Evolutionary conservation across 225 moss, liverwort and hornwort genomes (phyloP).

Genomic region (Climacium dendroides): DNA sequence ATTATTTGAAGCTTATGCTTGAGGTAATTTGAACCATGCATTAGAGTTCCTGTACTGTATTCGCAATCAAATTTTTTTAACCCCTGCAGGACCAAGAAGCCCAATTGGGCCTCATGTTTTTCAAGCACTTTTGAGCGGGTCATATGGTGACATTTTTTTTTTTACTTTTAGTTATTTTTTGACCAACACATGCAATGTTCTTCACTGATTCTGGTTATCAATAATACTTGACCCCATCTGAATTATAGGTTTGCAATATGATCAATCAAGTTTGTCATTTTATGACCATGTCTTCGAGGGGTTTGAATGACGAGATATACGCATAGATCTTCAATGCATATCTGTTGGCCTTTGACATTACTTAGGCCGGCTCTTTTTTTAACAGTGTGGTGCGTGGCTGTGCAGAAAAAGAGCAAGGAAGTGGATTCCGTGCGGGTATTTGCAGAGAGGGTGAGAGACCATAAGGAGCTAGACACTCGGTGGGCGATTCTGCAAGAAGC

Average conservation of each 20-base stretch:
- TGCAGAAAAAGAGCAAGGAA: constrained; percentile 51
- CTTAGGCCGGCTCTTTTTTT: not conserved
- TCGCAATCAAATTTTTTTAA: not conserved
- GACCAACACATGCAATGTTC: not conserved
- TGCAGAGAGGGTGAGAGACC: constrained; percentile 81
- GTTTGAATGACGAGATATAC: not conserved
- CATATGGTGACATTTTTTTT: not conserved
- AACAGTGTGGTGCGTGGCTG: not conserved
- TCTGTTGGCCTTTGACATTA: not conserved
- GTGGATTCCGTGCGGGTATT: constrained; percentile 52
- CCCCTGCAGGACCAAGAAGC: not conserved
- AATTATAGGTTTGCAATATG: not conserved
- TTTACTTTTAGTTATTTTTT: not conserved
- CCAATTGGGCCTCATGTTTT: not conserved
- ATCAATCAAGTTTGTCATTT: not conserved
- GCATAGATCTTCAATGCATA: not conserved
- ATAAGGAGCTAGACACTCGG: constrained; percentile 88
- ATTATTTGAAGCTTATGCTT: not conserved
- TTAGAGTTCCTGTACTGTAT: not conserved
- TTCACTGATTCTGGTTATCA: not conserved
- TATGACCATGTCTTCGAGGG: not conserved
- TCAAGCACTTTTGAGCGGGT: not conserved
- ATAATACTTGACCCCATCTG: not conserved
- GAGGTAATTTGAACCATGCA: not conserved
- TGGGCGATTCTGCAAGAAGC: constrained; percentile 96